Base-by-base conservation (phyloP, 768 basidiomycete species). In the Mycena belliarum region DNA sequence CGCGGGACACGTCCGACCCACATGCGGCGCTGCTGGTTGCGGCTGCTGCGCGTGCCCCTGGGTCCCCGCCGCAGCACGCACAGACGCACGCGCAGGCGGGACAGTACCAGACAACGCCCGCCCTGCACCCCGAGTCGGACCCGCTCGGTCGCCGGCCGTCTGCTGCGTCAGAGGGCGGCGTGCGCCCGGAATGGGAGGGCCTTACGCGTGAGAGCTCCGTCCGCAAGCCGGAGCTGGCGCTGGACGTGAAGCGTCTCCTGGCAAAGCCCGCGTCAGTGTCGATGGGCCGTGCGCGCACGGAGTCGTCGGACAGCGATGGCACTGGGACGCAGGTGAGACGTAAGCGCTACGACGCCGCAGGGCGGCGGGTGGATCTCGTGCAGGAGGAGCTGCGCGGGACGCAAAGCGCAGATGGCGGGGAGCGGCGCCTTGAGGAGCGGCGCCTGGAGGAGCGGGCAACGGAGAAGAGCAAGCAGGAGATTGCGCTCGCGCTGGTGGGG, bases 381-480 rank as follows among this genome's bases (percentile, higher is more conserved):
- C 41, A 50, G 35, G 33, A 46, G 43, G 47, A 40, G 28, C 21
- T 18, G 26, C 52, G 33, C 26, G 41, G 16, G 54, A 53, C n/a
- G 2, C 32, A 21, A 26, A 59, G 49, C n/a, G 52, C 49, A 33
- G 52, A 53, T 9, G 47, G 35, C 25, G 35, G 41, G 50, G 43
- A 43, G 42, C 24, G 49, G 21, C 57, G 48, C 48, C 52, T 37
- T 32, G 25, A 46, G 46, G 65, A 69, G 41, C 54, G 65, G 21
- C 57, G 48, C 48, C 52, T 37, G 35, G 25, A 46, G 46, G 65
- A 69, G 41, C 54, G 65, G 20, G 67, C 69, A 1, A 61, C 66
- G n/a, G 68, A 72, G 61, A 65, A 66, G 25, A 35, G 40, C 20
- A 57, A 44, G 49, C 62, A 61, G 43, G 65, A 69, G 12, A 66